phyloP scores from a whole-genome alignment of 768 basidiomycete species.

The Mycena sanguinolenta region DNA sequence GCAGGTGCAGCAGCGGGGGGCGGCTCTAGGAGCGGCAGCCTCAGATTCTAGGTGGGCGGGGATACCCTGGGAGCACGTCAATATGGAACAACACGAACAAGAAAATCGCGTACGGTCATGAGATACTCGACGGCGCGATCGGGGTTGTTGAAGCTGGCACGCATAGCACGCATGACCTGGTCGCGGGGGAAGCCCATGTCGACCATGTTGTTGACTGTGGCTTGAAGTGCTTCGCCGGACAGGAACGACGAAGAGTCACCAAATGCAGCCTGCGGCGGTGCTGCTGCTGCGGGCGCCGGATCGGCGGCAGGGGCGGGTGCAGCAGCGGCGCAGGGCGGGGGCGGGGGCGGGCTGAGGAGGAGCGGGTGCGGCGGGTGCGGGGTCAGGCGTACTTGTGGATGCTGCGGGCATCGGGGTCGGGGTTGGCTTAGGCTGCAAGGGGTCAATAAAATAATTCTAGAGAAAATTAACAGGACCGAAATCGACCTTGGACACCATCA shows the following conservation, averaged over 20 bases:
- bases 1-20: constrained; percentile 52
- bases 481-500: constrained; percentile 96
- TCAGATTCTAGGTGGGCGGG: constrained; percentile 76
- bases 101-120: constrained; percentile 75
- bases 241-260: constrained; percentile 75
- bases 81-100: too few relatives aligned
- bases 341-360: constrained; percentile 50
- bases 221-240: constrained; percentile 80
- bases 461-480: neutral
- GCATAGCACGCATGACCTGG: constrained; percentile 85
- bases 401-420: constrained; percentile 50
- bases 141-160: constrained; percentile 97
- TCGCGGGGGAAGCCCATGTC: constrained; percentile 96
- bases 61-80: constrained; percentile 72
- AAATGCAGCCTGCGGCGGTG: constrained; percentile 49
- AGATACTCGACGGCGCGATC: constrained; percentile 99
- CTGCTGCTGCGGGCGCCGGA: constrained; percentile 47
- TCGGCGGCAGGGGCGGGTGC: constrained; percentile 51
- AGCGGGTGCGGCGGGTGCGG: constrained; percentile 38
- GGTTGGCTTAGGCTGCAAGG: constrained; percentile 67
- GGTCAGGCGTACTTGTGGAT: constrained; percentile 39
- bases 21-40: constrained; percentile 43
- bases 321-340: constrained; percentile 45
- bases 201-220: constrained; percentile 84
- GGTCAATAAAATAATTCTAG: neutral